phyloP scores from a whole-genome alignment of 306 rosid species.

The Biancaea sappan region DNA sequence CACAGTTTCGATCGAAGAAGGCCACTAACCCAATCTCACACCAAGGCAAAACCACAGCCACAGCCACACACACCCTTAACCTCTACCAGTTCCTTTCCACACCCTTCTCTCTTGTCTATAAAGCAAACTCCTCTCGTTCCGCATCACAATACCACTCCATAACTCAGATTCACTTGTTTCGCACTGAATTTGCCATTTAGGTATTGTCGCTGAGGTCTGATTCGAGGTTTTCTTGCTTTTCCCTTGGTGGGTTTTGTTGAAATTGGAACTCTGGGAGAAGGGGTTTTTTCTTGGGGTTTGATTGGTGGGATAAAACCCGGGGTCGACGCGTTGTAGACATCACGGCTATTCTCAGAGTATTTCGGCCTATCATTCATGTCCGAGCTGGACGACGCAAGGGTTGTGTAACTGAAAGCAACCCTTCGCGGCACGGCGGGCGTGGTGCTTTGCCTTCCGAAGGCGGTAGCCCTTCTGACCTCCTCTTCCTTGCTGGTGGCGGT shows the following conservation, averaged over 20 bases:
- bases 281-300: neutral
- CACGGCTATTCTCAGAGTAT: slow-evolving; percentile 91
- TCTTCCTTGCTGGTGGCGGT: slow-evolving; percentile 98
- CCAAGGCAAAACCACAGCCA: slow-evolving; percentile 40
- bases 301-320: slow-evolving; percentile 69
- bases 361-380: slow-evolving; percentile 74
- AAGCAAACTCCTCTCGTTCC: slow-evolving; percentile 11
- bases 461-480: slow-evolving; percentile 97
- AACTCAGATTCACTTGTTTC: neutral
- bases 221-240: neutral
- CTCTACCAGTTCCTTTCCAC: neutral
- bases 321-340: slow-evolving; percentile 74
- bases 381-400: slow-evolving; percentile 78
- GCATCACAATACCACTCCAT: neutral
- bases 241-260: neutral
- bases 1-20: neutral
- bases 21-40: slow-evolving; percentile 29
- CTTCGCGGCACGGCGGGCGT: slow-evolving; percentile 99
- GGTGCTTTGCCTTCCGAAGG: slow-evolving; percentile 99
- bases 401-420: slow-evolving; percentile 68
- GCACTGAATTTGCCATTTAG: neutral
- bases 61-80: neutral
- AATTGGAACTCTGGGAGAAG: neutral
- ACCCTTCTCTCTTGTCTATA: slow-evolving; percentile 36
- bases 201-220: neutral